Evolutionary conservation across 257 asterid genomes (phyloP), one percentile per base, ranked within the genome.

Genomic region (Primulina eburnea): DNA sequence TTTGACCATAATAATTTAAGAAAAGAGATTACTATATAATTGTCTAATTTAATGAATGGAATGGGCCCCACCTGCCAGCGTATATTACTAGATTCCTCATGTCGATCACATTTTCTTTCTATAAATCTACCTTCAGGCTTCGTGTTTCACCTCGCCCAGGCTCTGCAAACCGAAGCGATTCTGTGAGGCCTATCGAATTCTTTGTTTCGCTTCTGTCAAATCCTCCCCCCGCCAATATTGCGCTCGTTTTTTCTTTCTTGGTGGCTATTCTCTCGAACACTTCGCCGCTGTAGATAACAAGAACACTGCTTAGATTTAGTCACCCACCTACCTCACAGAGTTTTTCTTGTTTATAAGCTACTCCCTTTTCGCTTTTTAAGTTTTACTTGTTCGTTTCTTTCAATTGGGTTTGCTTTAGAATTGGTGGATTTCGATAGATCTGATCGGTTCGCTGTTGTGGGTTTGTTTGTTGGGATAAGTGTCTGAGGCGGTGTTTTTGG

Each of bases 61-160:
- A 8, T 73, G 81, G 87, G 30, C 65, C 81, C 87, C 82, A 75
- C 74, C 4, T 12, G 20, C 20, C 56, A 47, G 56, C 52, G 12
- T 11, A 40, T 7, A 16, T 2, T 47, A 64, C 28, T 40, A 79
- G 70, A 66, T 70, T 47, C 20, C 72, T 28, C 71, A 68, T 63
- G 78, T 8, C 62, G 5, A 26, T 9, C 71, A 67, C 64, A 24
- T 62, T 35, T 60, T n/a, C 37, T 16, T 69, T 83, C 87, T 89
- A 89, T 89, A 89, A 87, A 86, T 77, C 50, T 65, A 63, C 71
- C 84, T 79, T 62, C 70, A 40, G 0, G 65, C 4, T 17, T 0
- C 11, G 8, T 0, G 58, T 16, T 9, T 16, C 21, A 60, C 79
- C 77, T 79, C 76, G 73, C 76, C 69, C 50, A 76, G 55, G 67